Evolutionary conservation across 1,284 basidiomycete species (phyloP).

Genomic region (Chalciporus sp.): DNA sequence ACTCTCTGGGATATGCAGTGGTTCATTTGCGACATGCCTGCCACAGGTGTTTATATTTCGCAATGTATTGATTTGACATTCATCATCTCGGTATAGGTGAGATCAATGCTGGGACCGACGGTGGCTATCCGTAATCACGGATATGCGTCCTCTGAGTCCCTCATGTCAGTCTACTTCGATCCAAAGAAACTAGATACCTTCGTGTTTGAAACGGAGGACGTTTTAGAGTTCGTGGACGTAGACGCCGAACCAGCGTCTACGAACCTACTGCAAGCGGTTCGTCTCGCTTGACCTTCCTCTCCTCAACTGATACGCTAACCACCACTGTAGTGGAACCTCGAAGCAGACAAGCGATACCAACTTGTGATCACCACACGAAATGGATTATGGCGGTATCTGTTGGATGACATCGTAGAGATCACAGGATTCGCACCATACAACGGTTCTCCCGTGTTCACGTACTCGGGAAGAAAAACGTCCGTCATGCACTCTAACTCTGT

Average conservation of each 20-base stretch:
- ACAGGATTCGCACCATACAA: no score
- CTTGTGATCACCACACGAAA: no score
- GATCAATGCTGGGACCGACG: constrained; percentile 10
- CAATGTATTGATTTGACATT: no score
- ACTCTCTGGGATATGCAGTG: constrained; percentile 7
- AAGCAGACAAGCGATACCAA: background rate
- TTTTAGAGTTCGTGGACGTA: constrained; percentile 12
- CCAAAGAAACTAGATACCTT: constrained; percentile 8
- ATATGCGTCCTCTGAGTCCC: constrained; percentile 14
- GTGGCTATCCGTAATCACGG: constrained; percentile 16
- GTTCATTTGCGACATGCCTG: background rate
- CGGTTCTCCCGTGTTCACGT: no score
- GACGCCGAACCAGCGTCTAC: background rate
- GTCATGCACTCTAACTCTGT: no score
- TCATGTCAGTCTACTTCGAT: constrained; percentile 10
- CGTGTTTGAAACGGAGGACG: constrained; percentile 11
- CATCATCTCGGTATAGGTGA: background rate
- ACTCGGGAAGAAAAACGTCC: no score
- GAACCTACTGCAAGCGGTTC: constrained; percentile 13
- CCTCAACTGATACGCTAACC: no score
- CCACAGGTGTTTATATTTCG: no score
- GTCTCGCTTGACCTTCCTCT: no score
- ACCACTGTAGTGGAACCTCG: constrained; percentile 20
- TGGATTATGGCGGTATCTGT: no score
- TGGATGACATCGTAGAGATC: no score